Evolutionary conservation across 441 rosid species (phyloP).

Genomic region (Populus trichocarpa): DNA sequence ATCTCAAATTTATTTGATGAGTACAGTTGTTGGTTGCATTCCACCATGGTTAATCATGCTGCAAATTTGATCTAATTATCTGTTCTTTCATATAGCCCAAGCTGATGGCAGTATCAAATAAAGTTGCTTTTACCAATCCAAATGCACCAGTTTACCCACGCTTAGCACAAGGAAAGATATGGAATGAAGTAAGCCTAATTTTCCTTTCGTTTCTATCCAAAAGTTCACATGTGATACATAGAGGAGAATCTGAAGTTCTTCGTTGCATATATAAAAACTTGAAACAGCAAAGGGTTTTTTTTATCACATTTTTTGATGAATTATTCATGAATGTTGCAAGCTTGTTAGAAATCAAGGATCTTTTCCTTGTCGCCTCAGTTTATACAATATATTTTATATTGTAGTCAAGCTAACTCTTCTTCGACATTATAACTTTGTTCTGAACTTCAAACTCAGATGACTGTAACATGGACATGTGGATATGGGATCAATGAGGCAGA

Average conservation of each 20-base stretch:
- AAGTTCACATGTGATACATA: neutral
- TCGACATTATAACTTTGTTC: slow-evolving; percentile 7
- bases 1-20: neutral
- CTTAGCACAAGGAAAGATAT: slow-evolving; percentile 69
- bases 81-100: slow-evolving; percentile 52
- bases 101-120: slow-evolving; percentile 65
- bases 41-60: neutral
- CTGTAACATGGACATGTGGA: slow-evolving; percentile 91
- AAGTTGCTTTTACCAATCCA: slow-evolving; percentile 55
- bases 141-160: slow-evolving; percentile 80
- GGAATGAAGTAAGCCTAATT: slow-evolving; percentile 67
- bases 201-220: neutral
- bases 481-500: slow-evolving; percentile 61
- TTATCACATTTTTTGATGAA: neutral
- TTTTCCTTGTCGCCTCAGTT: neutral
- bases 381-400: neutral
- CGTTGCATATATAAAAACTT: neutral
- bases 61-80: neutral
- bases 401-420: neutral
- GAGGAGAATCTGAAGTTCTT: neutral
- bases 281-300: too few relatives aligned
- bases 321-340: neutral
- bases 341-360: neutral
- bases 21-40: neutral
- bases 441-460: slow-evolving; percentile 51